phyloP scores from a whole-genome alignment of 2,329 filamentous ascomycete species.

The Fusarium sp. region DNA sequence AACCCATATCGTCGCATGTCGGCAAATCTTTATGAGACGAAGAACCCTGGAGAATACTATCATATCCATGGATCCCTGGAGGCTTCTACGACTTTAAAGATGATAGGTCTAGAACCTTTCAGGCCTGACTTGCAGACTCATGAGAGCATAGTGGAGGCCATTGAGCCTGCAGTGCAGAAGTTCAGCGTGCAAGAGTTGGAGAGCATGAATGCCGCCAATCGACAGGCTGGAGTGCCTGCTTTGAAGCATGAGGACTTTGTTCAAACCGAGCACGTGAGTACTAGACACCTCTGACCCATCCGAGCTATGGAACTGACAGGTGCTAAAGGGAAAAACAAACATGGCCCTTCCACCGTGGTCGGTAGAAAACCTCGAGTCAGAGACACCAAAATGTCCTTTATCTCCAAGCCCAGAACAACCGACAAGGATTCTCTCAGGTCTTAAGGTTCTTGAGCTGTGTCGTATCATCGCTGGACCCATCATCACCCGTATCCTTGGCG shows the following conservation, averaged over 20 bases:
- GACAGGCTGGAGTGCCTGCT: conserved; percentile 71
- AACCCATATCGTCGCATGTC: conserved; percentile 78
- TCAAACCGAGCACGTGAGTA: conserved; percentile 59
- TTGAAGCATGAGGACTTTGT: conserved; percentile 71
- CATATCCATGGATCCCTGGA: conserved; percentile 82
- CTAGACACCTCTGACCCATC: rapidly evolving
- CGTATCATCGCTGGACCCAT: conserved; percentile 82
- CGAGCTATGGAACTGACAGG: background rate
- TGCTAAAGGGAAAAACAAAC: conserved; percentile 59
- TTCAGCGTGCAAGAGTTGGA: conserved; percentile 69
- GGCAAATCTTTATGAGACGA: conserved; percentile 78
- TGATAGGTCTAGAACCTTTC: conserved; percentile 75
- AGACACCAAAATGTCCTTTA: conserved; percentile 61
- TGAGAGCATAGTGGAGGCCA: conserved; percentile 67
- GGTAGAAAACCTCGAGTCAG: conserved; percentile 62
- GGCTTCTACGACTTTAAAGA: conserved; percentile 74
- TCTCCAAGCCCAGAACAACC: conserved; percentile 29
- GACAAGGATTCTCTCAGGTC: conserved; percentile 62
- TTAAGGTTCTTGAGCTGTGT: conserved; percentile 80
- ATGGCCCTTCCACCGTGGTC: conserved; percentile 59
- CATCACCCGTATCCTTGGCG: conserved; percentile 77
- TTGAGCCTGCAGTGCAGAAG: conserved; percentile 68
- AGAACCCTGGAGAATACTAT: conserved; percentile 74
- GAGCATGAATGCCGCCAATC: conserved; percentile 63
- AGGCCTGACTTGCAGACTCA: conserved; percentile 72